phyloP scores from a whole-genome alignment of 2,329 filamentous ascomycete species.

The Apiospora rasikravindrae region DNA sequence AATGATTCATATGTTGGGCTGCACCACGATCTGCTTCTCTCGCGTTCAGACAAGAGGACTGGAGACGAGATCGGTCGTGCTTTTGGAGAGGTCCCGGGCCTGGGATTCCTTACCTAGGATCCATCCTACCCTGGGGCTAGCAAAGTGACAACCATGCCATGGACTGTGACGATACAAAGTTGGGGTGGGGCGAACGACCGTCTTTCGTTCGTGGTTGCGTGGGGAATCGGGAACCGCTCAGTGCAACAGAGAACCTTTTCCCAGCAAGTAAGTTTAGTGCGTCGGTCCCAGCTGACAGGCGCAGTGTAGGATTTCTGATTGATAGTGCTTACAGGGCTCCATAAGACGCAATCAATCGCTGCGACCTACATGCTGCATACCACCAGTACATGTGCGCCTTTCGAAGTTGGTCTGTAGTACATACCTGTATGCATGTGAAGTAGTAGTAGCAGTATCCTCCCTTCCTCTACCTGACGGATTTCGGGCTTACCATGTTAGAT shows the following conservation, averaged over 20 bases:
- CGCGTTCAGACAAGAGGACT: neutral
- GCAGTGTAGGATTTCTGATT: constrained; percentile 10
- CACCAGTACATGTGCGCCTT: neutral
- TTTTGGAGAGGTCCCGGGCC: neutral
- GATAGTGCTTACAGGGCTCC: constrained; percentile 14
- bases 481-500: neutral
- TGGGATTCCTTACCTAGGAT: neutral
- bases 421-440: neutral
- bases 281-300: constrained; percentile 21
- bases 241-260: constrained; percentile 28
- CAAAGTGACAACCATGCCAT: neutral
- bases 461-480: neutral
- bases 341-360: constrained; percentile 7
- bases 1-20: neutral
- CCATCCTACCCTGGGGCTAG: neutral
- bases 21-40: neutral
- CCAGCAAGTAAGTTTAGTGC: constrained; percentile 17
- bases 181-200: constrained; percentile 15
- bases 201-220: constrained; percentile 10
- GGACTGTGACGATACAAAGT: constrained; percentile 1
- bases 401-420: neutral
- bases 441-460: neutral
- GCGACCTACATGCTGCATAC: neutral
- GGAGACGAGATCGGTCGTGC: neutral
- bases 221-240: constrained; percentile 34